Conservation (phyloP, 345 rosid species). For the Eucalyptus urophylla region DNA sequence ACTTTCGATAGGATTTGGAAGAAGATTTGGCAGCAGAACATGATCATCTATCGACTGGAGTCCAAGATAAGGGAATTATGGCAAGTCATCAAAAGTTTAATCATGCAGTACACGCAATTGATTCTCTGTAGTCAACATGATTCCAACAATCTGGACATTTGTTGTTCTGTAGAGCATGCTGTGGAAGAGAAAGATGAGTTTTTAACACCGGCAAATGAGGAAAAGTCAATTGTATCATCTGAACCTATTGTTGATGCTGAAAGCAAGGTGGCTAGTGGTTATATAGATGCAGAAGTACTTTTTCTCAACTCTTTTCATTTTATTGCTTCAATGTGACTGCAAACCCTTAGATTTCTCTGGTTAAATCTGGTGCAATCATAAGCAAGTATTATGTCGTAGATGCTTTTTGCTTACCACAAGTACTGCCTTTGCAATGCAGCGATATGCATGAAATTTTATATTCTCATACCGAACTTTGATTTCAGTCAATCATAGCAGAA, state of each 20-base stretch:
- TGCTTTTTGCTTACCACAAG: background rate
- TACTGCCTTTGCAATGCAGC: background rate
- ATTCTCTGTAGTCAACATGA: background rate
- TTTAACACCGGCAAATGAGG: conserved; percentile 16
- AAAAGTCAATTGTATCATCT: conserved; percentile 15
- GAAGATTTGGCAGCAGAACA: background rate
- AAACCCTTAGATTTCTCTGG: background rate
- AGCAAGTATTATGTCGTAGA: background rate
- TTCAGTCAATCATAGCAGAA: background rate
- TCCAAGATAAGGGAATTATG: conserved; percentile 9
- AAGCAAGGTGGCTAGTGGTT: conserved; percentile 18
- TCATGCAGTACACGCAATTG: conserved; percentile 21
- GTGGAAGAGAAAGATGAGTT: conserved; percentile 12
- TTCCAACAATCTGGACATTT: background rate
- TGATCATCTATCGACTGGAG: conserved; percentile 18
- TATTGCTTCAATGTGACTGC: background rate
- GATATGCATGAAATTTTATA: background rate
- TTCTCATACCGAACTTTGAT: background rate
- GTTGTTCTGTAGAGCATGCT: conserved; percentile 17
- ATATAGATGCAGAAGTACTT: conserved; percentile 20
- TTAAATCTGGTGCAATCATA: background rate
- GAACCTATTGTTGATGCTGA: conserved; percentile 16
- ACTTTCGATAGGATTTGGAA: background rate
- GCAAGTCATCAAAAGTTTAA: conserved; percentile 11
- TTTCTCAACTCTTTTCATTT: background rate